A percentile compares a stretch with the other conserved stretches of the same genome.
Evolutionary conservation across 139 green algal species (phyloP).

Genomic region (Chlamydomonas eustigma): DNA sequence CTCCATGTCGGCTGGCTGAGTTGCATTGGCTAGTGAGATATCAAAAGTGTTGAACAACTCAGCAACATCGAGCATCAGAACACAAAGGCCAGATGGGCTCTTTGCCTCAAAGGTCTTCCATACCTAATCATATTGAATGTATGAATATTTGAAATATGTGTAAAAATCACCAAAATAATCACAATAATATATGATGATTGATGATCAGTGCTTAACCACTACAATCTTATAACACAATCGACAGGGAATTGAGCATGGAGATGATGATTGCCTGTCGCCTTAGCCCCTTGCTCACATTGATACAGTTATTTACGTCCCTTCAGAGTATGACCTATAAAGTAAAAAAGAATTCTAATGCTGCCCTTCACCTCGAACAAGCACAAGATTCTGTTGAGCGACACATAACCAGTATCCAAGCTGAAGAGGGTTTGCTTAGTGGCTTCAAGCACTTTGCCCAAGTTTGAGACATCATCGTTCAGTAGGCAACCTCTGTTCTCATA

Average conservation of each 20-base stretch:
- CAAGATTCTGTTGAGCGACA: conserved; percentile 16
- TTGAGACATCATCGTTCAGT: conserved; percentile 6
- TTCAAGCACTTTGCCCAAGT: neutral
- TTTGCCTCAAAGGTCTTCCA: conserved; percentile 8
- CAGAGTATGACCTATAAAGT: neutral
- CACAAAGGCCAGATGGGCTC: neutral
- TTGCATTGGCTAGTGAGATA: conserved; percentile 1
- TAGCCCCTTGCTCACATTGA: neutral
- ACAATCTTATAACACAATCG: no score
- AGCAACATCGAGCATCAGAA: neutral
- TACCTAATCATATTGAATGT: neutral
- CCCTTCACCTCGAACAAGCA: conserved; percentile 16
- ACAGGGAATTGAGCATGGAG: no score
- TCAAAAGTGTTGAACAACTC: neutral
- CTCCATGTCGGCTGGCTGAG: neutral
- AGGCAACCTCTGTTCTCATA: conserved; percentile 7
- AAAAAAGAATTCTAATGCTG: neutral
- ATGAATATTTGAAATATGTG: neutral
- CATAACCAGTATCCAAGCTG: conserved; percentile 2
- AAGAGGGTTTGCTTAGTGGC: conserved; percentile 10
- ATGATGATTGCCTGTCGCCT: no score
- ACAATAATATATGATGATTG: no score
- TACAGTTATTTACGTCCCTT: neutral
- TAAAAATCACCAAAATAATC: no score
- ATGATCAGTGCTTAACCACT: no score